Evolutionary conservation across 2,329 filamentous ascomycete species (phyloP).

Genomic region (Talaromyces amestolkiae): DNA sequence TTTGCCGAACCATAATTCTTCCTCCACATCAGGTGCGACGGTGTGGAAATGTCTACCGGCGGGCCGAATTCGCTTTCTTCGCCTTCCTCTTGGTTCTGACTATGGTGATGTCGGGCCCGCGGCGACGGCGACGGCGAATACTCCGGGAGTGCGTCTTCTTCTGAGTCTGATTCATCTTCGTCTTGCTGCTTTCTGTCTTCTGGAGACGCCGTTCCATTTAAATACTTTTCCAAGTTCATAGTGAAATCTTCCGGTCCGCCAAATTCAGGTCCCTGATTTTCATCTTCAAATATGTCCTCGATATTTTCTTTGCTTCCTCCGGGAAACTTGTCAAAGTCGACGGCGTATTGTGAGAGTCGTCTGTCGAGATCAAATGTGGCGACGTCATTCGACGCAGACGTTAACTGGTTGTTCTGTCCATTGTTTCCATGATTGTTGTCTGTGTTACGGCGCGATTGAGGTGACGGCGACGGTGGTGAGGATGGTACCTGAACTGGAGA

Average conservation of each 20-base stretch:
- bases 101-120: slow-evolving; percentile 21
- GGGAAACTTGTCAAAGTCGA: slow-evolving; percentile 41
- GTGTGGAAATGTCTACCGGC: slow-evolving; percentile 45
- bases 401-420: slow-evolving; percentile 9
- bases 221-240: slow-evolving; percentile 41
- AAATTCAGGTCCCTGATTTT: slow-evolving; percentile 35
- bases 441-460: slow-evolving; percentile 3
- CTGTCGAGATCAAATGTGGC: slow-evolving; percentile 37
- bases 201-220: slow-evolving; percentile 21
- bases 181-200: slow-evolving; percentile 1
- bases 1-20: slow-evolving; percentile 23
- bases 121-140: slow-evolving; percentile 20
- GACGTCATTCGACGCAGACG: slow-evolving; percentile 28
- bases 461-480: slow-evolving; percentile 7
- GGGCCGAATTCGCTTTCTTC: slow-evolving; percentile 45
- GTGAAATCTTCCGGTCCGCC: slow-evolving; percentile 45
- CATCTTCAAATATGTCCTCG: slow-evolving; percentile 27
- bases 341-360: slow-evolving; percentile 40
- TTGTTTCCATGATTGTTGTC: slow-evolving; percentile 16
- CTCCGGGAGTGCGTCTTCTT: slow-evolving; percentile 21
- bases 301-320: slow-evolving; percentile 29
- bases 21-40: slow-evolving; percentile 39
- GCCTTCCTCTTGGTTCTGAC: slow-evolving; percentile 30
- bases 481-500: slow-evolving; percentile 28
- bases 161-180: slow-evolving; percentile 15